Evolutionary conservation across 441 rosid genomes (phyloP).

Genomic region (Jatropha multifida): DNA sequence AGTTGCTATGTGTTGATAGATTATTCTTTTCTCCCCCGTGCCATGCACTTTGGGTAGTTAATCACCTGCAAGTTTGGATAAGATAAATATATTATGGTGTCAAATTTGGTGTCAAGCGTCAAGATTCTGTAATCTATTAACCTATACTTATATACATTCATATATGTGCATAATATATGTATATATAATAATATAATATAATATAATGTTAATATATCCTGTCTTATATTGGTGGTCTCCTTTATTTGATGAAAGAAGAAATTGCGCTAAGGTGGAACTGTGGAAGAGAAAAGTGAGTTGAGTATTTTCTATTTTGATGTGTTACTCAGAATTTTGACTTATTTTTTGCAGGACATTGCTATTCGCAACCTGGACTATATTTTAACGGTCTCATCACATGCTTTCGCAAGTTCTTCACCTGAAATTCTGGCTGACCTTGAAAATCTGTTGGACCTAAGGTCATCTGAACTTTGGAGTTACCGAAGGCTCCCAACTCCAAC

Average conservation of each 20-base stretch:
- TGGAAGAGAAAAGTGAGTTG: background rate
- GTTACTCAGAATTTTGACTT: background rate
- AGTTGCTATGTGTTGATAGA: background rate
- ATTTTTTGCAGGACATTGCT: constrained; percentile 71
- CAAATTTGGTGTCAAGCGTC: background rate
- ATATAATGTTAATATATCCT: too few species aligned
- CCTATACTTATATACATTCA: background rate
- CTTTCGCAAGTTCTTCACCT: constrained; percentile 65
- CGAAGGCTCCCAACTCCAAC: constrained; percentile 93
- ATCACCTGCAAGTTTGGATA: background rate
- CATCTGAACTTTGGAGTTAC: constrained; percentile 87
- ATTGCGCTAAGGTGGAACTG: background rate
- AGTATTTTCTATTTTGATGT: background rate
- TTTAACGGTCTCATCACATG: constrained; percentile 61
- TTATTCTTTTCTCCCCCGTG: background rate
- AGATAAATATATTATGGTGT: background rate
- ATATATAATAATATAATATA: too few species aligned
- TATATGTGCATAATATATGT: too few species aligned
- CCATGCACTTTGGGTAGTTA: background rate
- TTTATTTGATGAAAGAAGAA: background rate
- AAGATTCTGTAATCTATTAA: background rate
- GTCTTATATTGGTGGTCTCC: background rate
- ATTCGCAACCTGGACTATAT: constrained; percentile 90
- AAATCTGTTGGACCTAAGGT: constrained; percentile 71
- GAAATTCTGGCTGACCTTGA: constrained; percentile 85